phyloP scores from a whole-genome alignment of 1,139 yeast genomes.

The Geotrichum carabidarum region DNA sequence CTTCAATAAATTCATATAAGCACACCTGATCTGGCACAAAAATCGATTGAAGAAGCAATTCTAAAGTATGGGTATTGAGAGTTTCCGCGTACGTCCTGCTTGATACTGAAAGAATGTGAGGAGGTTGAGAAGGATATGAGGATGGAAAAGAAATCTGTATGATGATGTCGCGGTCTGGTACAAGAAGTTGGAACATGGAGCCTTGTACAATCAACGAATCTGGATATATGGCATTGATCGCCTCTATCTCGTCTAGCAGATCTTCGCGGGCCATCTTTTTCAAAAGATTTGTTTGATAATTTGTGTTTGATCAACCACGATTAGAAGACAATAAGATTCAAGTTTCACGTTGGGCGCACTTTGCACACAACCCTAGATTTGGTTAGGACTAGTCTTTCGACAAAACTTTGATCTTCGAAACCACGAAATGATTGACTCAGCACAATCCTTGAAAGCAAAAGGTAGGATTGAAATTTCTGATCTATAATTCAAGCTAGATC shows the following conservation, averaged over 20 bases:
- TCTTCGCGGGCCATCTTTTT: conserved; percentile 36
- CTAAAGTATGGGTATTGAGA: conserved; percentile 39
- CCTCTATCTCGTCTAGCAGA: conserved; percentile 69
- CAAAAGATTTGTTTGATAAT: too few relatives aligned
- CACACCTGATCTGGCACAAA: conserved; percentile 64
- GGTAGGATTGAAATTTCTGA: not conserved
- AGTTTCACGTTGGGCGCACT: too few relatives aligned
- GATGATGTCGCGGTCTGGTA: conserved; percentile 59
- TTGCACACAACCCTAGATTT: too few relatives aligned
- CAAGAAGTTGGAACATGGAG: conserved; percentile 46
- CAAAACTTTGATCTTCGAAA: not conserved
- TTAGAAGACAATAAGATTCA: too few relatives aligned
- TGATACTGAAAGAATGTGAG: conserved; percentile 36
- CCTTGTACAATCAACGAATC: conserved; percentile 45
- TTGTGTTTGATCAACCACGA: too few relatives aligned
- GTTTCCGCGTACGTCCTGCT: conserved; percentile 41
- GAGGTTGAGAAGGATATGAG: conserved; percentile 64
- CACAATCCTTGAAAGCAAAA: conserved; percentile 3
- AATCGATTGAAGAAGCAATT: conserved; percentile 47
- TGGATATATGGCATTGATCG: conserved; percentile 88
- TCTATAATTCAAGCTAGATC: not conserved
- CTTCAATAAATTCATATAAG: conserved; percentile 70
- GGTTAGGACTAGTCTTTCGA: too few relatives aligned
- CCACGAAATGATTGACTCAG: conserved; percentile 10
- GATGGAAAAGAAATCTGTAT: conserved; percentile 66